phyloP scores from a whole-genome alignment of 371 early-diverging fungal species.

The Batrachochytrium dendrobatidis region DNA sequence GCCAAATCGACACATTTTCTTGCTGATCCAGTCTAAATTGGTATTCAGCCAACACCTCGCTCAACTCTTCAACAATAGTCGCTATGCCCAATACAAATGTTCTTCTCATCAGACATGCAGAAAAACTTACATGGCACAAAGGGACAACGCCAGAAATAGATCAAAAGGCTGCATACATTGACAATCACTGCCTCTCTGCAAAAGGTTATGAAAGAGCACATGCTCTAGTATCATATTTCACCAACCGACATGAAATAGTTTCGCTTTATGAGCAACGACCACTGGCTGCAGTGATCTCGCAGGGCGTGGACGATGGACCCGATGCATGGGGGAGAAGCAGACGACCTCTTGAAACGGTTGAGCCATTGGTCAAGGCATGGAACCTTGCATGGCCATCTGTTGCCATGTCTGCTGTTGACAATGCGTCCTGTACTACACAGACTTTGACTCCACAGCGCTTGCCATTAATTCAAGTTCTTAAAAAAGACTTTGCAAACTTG shows the following conservation, averaged over 20 bases:
- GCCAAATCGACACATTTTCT: no score
- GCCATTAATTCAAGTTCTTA: conserved; percentile 13
- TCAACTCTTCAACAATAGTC: no score
- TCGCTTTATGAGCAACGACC: conserved; percentile 13
- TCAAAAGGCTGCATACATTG: conserved; percentile 26
- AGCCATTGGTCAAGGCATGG: conserved; percentile 9
- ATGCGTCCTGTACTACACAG: not conserved
- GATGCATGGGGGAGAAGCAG: conserved; percentile 19
- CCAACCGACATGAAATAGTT: conserved; percentile 25
- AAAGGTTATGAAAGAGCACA: conserved; percentile 39
- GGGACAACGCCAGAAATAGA: conserved; percentile 13
- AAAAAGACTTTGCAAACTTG: conserved; percentile 16
- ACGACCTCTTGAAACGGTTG: conserved; percentile 28
- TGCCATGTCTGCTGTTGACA: not conserved
- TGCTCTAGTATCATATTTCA: conserved; percentile 36
- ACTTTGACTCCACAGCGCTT: not conserved
- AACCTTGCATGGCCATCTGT: not conserved
- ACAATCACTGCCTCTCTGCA: conserved; percentile 31
- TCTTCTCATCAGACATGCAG: conserved; percentile 41
- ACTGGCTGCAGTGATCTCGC: conserved; percentile 29
- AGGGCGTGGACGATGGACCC: conserved; percentile 26
- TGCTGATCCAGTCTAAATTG: no score
- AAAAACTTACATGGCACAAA: conserved; percentile 34
- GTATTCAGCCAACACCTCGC: no score
- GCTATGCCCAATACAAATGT: conserved; percentile 14